Percentiles rank a stretch among this genome's conserved stretches.
Evolutionary conservation across 2,329 filamentous ascomycete species (phyloP).

Genomic region (Didymellaceae sp.): DNA sequence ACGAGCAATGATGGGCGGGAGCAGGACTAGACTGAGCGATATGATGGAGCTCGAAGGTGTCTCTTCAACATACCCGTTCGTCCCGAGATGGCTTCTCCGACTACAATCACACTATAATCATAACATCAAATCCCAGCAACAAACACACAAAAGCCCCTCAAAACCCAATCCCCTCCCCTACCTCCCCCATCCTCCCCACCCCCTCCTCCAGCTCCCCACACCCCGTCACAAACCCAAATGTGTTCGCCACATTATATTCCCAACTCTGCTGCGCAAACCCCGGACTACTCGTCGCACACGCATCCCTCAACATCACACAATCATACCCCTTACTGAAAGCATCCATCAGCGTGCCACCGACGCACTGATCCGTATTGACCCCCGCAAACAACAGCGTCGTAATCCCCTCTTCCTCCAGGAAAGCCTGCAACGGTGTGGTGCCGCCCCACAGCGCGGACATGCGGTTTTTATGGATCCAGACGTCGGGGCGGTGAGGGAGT

Average conservation of each 20-base stretch:
- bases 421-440: conserved; percentile 44
- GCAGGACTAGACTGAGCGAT: too few relatives aligned
- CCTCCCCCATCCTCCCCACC: conserved; percentile 9
- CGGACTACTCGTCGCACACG: conserved; percentile 50
- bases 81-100: too few relatives aligned
- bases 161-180: too few relatives aligned
- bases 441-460: conserved; percentile 52
- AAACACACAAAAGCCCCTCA: too few relatives aligned
- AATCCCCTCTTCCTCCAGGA: conserved; percentile 48
- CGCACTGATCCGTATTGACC: conserved; percentile 54
- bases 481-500: conserved; percentile 26
- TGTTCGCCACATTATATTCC: conserved; percentile 50
- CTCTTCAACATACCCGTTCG: background rate
- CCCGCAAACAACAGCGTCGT: conserved; percentile 51
- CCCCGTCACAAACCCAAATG: conserved; percentile 50
- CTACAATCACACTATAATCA: too few relatives aligned
- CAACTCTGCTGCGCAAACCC: conserved; percentile 49
- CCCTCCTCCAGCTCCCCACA: conserved; percentile 44
- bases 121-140: too few relatives aligned
- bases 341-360: conserved; percentile 51
- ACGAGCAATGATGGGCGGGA: too few relatives aligned
- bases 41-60: too few relatives aligned
- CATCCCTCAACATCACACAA: conserved; percentile 51
- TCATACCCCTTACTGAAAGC: conserved; percentile 53
- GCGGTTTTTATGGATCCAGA: conserved; percentile 50